These are phyloP conservation scores for Aspergillus aculeatus DNA, from an alignment of 2,329 filamentous ascomycete genomes.

Conservation along the genomic window DNA sequence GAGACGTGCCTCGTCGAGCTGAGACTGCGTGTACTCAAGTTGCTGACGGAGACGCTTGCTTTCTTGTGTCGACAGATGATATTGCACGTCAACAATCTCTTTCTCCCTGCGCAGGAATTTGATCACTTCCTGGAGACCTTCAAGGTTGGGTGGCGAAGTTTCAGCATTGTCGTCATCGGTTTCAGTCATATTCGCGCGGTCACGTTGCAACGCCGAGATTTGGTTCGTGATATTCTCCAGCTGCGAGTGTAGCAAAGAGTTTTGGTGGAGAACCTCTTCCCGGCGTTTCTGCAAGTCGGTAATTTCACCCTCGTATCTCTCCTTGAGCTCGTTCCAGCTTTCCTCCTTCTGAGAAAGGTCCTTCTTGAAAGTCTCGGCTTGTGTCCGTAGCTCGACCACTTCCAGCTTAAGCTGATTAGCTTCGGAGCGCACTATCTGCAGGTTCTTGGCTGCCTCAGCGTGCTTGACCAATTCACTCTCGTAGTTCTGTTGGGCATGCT, in stretches of 20 bases:
- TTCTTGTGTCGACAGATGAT: conserved; percentile 85
- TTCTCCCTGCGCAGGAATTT: conserved; percentile 91
- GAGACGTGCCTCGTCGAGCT: conserved; percentile 83
- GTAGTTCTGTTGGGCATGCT: conserved; percentile 91
- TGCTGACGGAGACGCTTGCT: conserved; percentile 86
- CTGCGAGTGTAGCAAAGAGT: conserved; percentile 85
- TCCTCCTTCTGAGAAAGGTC: conserved; percentile 76
- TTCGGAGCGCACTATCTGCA: conserved; percentile 76
- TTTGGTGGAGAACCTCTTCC: conserved; percentile 83
- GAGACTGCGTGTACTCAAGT: conserved; percentile 78
- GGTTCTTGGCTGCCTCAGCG: conserved; percentile 83
- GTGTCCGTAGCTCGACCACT: conserved; percentile 69
- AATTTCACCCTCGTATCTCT: conserved; percentile 80
- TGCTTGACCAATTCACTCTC: conserved; percentile 93
- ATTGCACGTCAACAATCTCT: conserved; percentile 96
- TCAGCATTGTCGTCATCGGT: conserved; percentile 48
- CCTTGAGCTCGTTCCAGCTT: conserved; percentile 81
- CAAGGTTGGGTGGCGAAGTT: conserved; percentile 57
- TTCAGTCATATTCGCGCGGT: conserved; percentile 60
- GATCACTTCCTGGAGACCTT: conserved; percentile 85
- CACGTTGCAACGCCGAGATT: conserved; percentile 75
- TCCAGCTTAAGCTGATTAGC: conserved; percentile 80
- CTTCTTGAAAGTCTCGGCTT: conserved; percentile 81
- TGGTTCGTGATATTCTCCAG: conserved; percentile 80
- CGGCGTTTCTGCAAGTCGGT: conserved; percentile 73